A percentile compares a stretch with the other conserved stretches of the same genome.
Conservation (phyloP, 352 stramenopile genomes). For the Pythium angustatum region DNA sequence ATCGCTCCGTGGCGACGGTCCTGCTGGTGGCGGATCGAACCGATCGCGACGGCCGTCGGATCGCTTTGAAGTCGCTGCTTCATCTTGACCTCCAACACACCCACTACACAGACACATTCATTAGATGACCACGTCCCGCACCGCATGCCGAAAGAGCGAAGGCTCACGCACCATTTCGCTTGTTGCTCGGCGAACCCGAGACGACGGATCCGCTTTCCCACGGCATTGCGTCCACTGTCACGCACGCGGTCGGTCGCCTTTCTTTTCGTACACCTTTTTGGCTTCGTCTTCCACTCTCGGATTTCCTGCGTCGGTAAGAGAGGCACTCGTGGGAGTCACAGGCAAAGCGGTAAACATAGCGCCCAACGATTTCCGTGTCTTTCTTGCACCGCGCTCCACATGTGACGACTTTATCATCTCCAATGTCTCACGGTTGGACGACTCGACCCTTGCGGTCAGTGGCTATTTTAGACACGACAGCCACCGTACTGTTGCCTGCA, state of each 20-base stretch:
- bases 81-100: slow-evolving; percentile 71
- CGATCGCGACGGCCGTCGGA: slow-evolving; percentile 48
- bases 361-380: too few relatives aligned
- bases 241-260: background rate
- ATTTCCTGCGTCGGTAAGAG: too few relatives aligned
- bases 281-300: background rate
- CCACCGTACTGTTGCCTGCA: background rate
- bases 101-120: slow-evolving; percentile 30
- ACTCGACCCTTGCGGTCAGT: background rate
- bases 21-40: slow-evolving; percentile 28
- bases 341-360: background rate
- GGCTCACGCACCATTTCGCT: slow-evolving; percentile 50
- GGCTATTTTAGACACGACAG: slow-evolving; percentile 11
- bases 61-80: slow-evolving; percentile 59
- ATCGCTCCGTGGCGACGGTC: background rate
- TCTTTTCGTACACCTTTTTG: too few relatives aligned
- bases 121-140: too few relatives aligned
- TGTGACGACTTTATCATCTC: too few relatives aligned
- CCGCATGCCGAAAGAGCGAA: background rate
- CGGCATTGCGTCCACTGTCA: slow-evolving; percentile 25
- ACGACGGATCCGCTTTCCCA: slow-evolving; percentile 34
- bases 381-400: too few relatives aligned
- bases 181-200: slow-evolving; percentile 35
- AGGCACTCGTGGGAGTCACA: too few relatives aligned
- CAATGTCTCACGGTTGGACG: too few relatives aligned